Percentiles rank a stretch among this genome's conserved stretches.
These are phyloP conservation scores for Phaeolepiota aurea DNA, from an alignment of 768 basidiomycete genomes.

Conservation along the genomic window DNA sequence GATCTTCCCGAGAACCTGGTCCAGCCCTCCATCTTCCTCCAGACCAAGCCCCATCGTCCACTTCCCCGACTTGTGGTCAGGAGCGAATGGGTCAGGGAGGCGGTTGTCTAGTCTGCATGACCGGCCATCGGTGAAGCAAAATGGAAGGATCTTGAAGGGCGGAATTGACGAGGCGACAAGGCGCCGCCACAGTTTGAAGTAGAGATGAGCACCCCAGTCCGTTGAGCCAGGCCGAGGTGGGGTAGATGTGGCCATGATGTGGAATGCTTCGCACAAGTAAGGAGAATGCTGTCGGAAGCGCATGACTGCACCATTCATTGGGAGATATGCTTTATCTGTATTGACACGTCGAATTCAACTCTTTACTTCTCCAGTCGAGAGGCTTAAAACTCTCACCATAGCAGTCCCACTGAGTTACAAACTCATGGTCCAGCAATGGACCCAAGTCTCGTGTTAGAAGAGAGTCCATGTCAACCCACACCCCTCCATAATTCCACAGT, in stretches of 20 bases:
- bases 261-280: conserved; percentile 95
- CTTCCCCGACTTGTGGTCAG: conserved; percentile 39
- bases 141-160: conserved; percentile 90
- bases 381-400: conserved; percentile 53
- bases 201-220: conserved; percentile 91
- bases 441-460: conserved; percentile 81
- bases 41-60: conserved; percentile 65
- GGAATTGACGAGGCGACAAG: conserved; percentile 63
- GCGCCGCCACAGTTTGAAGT: conserved; percentile 85
- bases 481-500: conserved; percentile 84
- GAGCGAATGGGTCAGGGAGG: conserved; percentile 83
- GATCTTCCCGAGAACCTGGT: conserved; percentile 55
- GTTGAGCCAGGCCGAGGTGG: conserved; percentile 74
- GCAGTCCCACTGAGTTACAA: conserved; percentile 98
- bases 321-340: conserved; percentile 36
- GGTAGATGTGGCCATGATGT: conserved; percentile 72
- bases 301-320: conserved; percentile 92
- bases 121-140: conserved; percentile 89
- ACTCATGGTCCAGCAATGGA: conserved; percentile 88
- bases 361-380: background rate
- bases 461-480: conserved; percentile 98
- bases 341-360: background rate
- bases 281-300: conserved; percentile 87
- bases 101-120: conserved; percentile 91
- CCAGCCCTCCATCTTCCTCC: conserved; percentile 55